Base-by-base conservation (phyloP, 1,284 basidiomycete genomes). In the Puccinia polysora region DNA sequence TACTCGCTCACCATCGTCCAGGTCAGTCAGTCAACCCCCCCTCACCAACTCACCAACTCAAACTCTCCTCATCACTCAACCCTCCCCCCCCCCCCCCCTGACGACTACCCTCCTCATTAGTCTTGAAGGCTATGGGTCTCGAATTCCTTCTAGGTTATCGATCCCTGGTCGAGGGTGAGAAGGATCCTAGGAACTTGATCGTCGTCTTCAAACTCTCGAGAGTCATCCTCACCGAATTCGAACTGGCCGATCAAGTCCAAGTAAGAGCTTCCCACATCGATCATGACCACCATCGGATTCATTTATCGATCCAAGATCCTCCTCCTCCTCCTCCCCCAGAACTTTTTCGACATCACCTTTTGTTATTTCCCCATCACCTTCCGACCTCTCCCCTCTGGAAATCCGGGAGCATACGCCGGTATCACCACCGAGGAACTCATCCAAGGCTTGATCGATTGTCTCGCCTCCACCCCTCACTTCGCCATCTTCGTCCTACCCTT, bases 321-420 rank as follows among this genome's bases (percentile, higher is more conserved):
- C 15, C 6, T 23, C 36, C 20, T 50, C 58, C 14, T 47, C 52
- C 20, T 53, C n/a, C 28, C n/a, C 2, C 76, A 95, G 91, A 86
- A 88, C 72, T 83, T 98, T 73, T 98, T 96, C 81, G 91, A 98
- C 78, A 87, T 97, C 77, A 90, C 89, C 0, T 98, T 94, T 80
- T 98, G 96, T 81, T 99, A 99, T 81, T 99, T 97, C 81, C 96
- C 96, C 0, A 98, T 99, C 76, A 92, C 92, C 0, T 99, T 97
- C 82, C 86, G 89, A 65, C 92, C 94, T 12, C 92, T 94, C 5
- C 89, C 92, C 0, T n/a, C n/a, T n/a, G 89, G 94, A 76, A 94
- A 97, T 78, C 91, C 93, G 2, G 69, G 52, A n/a, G 69, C 58
- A 5, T 71, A 71, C 34, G 95, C 95, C 79, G 89, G 90, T 6